phyloP scores from a whole-genome alignment of 768 basidiomycete genomes.

The Lactarius trivialis region DNA sequence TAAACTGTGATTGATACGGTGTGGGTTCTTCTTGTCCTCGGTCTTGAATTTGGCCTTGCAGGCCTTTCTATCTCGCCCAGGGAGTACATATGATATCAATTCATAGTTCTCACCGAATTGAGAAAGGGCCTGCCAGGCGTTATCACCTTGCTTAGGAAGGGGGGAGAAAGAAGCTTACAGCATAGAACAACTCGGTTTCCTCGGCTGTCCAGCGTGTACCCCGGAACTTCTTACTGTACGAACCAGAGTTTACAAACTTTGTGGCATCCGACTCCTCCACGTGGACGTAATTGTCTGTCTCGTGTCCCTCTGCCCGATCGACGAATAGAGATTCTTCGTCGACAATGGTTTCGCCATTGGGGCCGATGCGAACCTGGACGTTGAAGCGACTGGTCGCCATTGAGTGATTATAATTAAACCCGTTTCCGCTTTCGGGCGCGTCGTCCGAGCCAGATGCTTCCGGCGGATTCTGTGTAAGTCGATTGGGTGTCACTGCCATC shows the following conservation, averaged over 20 bases:
- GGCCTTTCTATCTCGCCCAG: constrained; percentile 78
- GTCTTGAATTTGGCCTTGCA: constrained; percentile 92
- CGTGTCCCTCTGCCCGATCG: constrained; percentile 60
- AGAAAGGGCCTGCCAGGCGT: constrained; percentile 60
- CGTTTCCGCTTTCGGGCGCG: constrained; percentile 44
- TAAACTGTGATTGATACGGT: constrained; percentile 70
- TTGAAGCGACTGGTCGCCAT: constrained; percentile 67
- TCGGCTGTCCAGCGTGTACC: constrained; percentile 85
- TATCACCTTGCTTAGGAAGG: not conserved
- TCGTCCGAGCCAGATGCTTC: constrained; percentile 23
- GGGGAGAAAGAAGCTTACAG: constrained; percentile 42
- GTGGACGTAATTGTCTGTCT: constrained; percentile 67
- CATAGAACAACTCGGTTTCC: constrained; percentile 84
- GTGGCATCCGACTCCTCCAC: constrained; percentile 77
- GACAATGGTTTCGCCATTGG: constrained; percentile 80
- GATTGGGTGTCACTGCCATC: not conserved
- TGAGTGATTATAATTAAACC: constrained; percentile 64
- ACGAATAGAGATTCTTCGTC: constrained; percentile 82
- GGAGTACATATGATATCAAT: constrained; percentile 78
- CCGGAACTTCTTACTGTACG: constrained; percentile 74
- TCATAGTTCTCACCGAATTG: constrained; percentile 94
- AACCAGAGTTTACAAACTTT: constrained; percentile 79
- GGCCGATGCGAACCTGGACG: constrained; percentile 81
- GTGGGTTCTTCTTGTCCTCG: constrained; percentile 76
- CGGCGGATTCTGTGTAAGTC: constrained; percentile 4